Evolutionary conservation across 352 stramenopile species (phyloP), one percentile per base, ranked within the genome.

Genomic region (Ophiocytium majus): DNA sequence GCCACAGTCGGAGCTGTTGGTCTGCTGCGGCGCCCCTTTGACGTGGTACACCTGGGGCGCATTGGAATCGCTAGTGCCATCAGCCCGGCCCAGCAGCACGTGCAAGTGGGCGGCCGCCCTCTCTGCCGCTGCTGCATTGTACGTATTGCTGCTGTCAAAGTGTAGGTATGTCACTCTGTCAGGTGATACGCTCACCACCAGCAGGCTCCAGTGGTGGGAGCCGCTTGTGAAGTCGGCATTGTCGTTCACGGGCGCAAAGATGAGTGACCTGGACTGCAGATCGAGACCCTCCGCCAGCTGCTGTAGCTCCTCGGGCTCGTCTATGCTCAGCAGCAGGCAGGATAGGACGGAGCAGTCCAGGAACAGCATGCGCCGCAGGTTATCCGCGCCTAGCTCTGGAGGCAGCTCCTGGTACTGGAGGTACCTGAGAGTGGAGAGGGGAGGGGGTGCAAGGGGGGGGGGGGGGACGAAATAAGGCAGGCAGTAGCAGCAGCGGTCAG

Each of bases 191-290:
- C 50, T 85, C 10, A 79, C 57, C 66, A 81, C 81, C 0, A 89
- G 32, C 5, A 89, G 82, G 0, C 79, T 86, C 85, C 85, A 89
- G 74, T 89, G 85, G 57, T 66, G 85, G 43, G 79, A 86, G 10
- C 37, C 31, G 0, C 74, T 82, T 5, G 76, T 31, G 35, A 84
- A 86, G 1, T 85, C 83, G 10, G 36, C 76, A 32, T 35, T 80
- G 79, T 89, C 83, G 49, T 89, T 89, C 76, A 88, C 79, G 32
- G 85, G 85, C 28, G 85, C 75, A 33, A 89, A 89, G 10, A 89
- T 81, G 28, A 85, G 9, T 31, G 63, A 82, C 43, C 66, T 83
- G 0, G 0, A 80, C 28, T 1, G 76, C 33, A 87, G 31, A 36
- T 83, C 66, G 50, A 89, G 37, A 9, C 85, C 85, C 31, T 43